Evolutionary conservation across 2,329 filamentous ascomycete genomes (phyloP), one percentile per base, ranked within the genome.

Genomic region (Chalara sp.): DNA sequence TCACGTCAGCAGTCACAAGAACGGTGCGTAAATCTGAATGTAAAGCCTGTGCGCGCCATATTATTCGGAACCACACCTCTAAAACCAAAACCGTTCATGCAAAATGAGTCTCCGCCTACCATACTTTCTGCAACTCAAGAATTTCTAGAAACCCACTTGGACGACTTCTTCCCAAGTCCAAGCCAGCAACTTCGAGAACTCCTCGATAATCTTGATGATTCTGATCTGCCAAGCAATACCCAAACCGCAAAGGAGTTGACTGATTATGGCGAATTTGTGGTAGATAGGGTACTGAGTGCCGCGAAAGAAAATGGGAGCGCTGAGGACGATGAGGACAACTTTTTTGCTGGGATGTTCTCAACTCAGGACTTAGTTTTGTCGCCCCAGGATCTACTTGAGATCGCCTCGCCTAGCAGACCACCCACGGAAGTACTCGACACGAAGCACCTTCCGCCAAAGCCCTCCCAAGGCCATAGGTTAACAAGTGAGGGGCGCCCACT

Each of bases 181-280:
- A 79, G 76, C 0, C 79, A 83, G 58, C 75, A 80, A 60, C 68
- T 71, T 6, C 68, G 72, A 13, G 79, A 83, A 60, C 63, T 83
- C 3, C 61, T 68, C 2, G 72, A 74, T 32, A 70, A 75, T 43
- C 40, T 57, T 54, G 54, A 61, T 32, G 21, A 21, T 21, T 21
- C 21, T 21, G 56, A 53, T 60, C 67, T 56, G n/a, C 32, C 58
- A 28, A 55, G 56, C 29, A 58, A 56, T 45, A 47, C 58, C 7
- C 58, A 61, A 31, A 56, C 61, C 32, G 44, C 58, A 5, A 52
- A 47, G 43, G 58, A 59, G 21, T 56, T 64, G 3, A 52, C 8
- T 28, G 21, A 21, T 21, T 3, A 21, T 21, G 21, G 21, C 21
- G 21, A 21, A 21, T 21, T 21, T 21, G 5, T n/a, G n/a, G 8